Evolutionary conservation across 305 asterid species (phyloP).

Genomic region (Fraxinus dipetala): DNA sequence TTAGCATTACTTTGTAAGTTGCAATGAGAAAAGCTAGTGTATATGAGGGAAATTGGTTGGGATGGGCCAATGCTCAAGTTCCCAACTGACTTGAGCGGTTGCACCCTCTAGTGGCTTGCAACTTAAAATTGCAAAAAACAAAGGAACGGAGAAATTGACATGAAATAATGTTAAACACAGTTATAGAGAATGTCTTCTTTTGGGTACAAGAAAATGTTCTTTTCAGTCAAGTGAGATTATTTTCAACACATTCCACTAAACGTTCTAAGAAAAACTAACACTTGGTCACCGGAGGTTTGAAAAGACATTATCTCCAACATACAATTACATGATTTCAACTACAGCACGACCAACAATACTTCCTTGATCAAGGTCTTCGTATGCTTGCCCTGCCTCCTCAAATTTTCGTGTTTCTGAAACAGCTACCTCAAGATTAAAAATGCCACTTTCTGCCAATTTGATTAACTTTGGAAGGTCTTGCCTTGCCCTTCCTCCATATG

Average conservation of each 20-base stretch:
- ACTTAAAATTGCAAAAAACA: neutral
- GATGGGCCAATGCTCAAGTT: neutral
- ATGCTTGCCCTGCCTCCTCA: conserved; percentile 68
- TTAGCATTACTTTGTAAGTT: neutral
- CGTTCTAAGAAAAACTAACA: neutral
- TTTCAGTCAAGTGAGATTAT: neutral
- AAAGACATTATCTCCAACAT: neutral
- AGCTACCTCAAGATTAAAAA: conserved; percentile 72
- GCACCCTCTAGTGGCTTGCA: neutral
- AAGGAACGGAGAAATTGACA: neutral
- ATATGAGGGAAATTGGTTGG: neutral
- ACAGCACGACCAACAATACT: conserved; percentile 77
- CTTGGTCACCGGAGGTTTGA: neutral
- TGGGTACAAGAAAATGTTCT: conserved; percentile 2
- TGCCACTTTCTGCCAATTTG: conserved; percentile 80
- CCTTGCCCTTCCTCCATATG: conserved; percentile 93
- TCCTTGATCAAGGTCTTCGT: conserved; percentile 74
- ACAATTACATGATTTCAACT: conserved; percentile 69
- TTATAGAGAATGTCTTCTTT: neutral
- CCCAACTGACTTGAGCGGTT: neutral
- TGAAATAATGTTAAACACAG: neutral
- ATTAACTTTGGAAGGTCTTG: conserved; percentile 92
- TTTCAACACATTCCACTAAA: neutral
- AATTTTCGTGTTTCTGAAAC: conserved; percentile 81
- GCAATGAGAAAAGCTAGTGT: neutral